phyloP scores from a whole-genome alignment of 2,329 filamentous ascomycete genomes.

The Tolypocladium album region DNA sequence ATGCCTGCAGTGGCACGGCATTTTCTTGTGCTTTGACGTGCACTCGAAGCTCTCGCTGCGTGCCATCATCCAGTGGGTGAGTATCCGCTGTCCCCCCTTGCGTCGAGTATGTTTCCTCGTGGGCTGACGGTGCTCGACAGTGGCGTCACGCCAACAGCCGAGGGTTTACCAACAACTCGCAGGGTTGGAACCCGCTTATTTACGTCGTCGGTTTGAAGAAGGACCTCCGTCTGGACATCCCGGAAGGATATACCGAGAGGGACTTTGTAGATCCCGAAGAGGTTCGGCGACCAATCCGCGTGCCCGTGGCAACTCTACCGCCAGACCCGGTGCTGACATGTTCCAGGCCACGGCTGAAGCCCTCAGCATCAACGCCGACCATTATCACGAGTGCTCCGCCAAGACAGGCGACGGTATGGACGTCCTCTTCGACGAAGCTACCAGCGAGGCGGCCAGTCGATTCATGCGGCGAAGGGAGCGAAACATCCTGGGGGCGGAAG shows the following conservation, averaged over 20 bases:
- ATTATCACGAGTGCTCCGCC: constrained; percentile 25
- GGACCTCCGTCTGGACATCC: background rate
- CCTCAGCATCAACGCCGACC: constrained; percentile 14
- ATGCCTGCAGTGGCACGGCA: constrained; percentile 24
- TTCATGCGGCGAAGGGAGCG: constrained; percentile 3
- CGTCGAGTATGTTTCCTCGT: background rate
- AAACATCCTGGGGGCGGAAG: background rate
- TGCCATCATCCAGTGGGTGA: constrained; percentile 24
- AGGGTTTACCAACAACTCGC: background rate
- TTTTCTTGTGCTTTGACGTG: constrained; percentile 29
- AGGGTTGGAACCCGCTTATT: background rate
- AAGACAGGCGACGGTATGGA: constrained; percentile 22
- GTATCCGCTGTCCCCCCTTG: background rate
- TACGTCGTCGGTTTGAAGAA: background rate
- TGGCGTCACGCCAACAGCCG: background rate
- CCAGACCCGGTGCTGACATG: background rate
- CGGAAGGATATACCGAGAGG: background rate
- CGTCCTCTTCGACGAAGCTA: constrained; percentile 16
- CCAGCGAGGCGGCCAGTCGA: constrained; percentile 11
- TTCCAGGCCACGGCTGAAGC: constrained; percentile 21
- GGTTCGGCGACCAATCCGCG: background rate
- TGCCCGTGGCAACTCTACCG: background rate
- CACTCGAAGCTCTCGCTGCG: constrained; percentile 21
- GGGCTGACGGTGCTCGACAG: background rate
- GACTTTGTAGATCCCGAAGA: background rate